A percentile compares a stretch with the other conserved stretches of the same genome.
Evolutionary conservation across 495 filamentous ascomycete genomes (phyloP).

Genomic region (Aspergillus bridgeri): DNA sequence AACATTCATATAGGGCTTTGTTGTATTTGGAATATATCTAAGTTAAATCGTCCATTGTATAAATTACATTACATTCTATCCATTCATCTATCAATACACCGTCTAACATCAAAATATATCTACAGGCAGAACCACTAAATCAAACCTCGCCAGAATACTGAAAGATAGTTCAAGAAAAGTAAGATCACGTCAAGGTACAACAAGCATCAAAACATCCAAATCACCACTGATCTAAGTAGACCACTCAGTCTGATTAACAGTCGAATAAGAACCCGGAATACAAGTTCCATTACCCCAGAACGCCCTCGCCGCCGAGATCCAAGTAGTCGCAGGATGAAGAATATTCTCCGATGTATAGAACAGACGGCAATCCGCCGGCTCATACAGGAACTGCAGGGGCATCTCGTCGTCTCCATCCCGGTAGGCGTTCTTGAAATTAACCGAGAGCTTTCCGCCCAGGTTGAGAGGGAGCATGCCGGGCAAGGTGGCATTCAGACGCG

Average conservation of each 20-base stretch:
- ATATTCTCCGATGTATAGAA: conserved; percentile 26
- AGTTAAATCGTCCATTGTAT: too few relatives aligned
- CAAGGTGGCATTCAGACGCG: neutral
- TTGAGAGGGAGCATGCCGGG: neutral
- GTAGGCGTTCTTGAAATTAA: conserved; percentile 11
- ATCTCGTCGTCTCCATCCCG: conserved; percentile 5
- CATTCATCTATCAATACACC: too few relatives aligned
- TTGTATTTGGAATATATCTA: too few relatives aligned
- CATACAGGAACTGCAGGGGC: conserved; percentile 28
- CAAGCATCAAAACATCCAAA: neutral
- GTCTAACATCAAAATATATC: too few relatives aligned
- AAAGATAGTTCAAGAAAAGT: neutral
- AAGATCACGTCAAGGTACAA: neutral
- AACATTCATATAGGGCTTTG: too few relatives aligned
- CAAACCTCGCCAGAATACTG: neutral
- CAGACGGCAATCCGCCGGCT: conserved; percentile 29
- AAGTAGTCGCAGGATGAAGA: conserved; percentile 9
- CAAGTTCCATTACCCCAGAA: conserved; percentile 17
- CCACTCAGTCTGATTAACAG: neutral
- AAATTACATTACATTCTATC: too few relatives aligned
- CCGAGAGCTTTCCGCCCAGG: neutral
- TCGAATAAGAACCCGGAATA: conserved; percentile 1
- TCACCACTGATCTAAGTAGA: neutral
- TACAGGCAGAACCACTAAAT: too few relatives aligned
- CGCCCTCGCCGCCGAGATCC: conserved; percentile 20